Base-by-base conservation (phyloP, 2,329 filamentous ascomycete species). In the Cladosporium sp. region DNA sequence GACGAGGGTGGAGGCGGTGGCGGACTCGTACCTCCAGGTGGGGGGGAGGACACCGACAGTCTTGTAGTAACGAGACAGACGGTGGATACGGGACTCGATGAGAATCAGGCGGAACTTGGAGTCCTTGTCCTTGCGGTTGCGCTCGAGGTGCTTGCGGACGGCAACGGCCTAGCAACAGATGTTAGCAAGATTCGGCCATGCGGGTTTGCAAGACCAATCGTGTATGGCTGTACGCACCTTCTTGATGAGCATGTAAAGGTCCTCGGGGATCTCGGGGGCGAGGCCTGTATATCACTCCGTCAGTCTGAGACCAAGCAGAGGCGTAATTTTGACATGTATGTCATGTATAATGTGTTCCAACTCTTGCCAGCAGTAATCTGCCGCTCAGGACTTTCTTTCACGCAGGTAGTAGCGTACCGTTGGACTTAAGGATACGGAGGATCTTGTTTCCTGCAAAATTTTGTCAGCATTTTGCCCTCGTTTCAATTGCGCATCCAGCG, bases 101-200 rank as follows among this genome's bases (percentile, higher is more conserved):
- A 99, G 91, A 94, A 99, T 99, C 74, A 99, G 92, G 81, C 95
- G 94, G 92, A 99, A 99, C 89, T 99, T 99, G 88, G 90, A 92
- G 88, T 99, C 95, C 88, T 93, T 96, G 89, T 99, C 95, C 90
- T 99, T 99, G 85, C 95, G 94, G 91, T 99, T 99, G 85, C 92
- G 92, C 89, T 97, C 93, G 76, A 99, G 92, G 86, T 99, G 96
- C 92, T 99, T 99, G 86, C 95, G 94, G 86, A 99, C 95, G 80
- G 93, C 91, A 77, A 97, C 93, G 77, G 93, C 93, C 93, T 95
- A 55, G 61, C 23, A 55, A 50, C 23, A 69, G 37, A 56, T 53
- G 61, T 63, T 56, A 63, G 61, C 50, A 56, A 46, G 18, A 14
- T 63, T 37, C 50, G 37, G 28, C 52, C 65, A 58, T 52, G 35